Base-by-base conservation (phyloP, 305 asterid species). In the Stenogyne calaminthoides region DNA sequence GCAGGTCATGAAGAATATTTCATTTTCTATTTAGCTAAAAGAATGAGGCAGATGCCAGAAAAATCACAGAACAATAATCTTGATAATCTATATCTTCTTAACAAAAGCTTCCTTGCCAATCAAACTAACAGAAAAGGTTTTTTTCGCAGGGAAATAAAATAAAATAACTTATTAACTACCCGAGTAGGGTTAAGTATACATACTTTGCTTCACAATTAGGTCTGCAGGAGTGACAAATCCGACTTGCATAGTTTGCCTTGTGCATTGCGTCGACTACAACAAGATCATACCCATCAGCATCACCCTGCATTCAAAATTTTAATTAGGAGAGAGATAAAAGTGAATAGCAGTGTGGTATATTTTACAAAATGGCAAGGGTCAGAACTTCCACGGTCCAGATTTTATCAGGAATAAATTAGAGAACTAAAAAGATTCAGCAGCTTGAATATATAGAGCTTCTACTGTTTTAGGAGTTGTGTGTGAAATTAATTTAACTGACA, bases 231-330 rank as follows among this genome's bases (percentile, higher is more conserved):
- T 95, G 99, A 82, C 99, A 95, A 78, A 95, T 95, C 72, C 99
- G 91, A 80, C 99, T 95, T 39, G 99, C 99, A 77, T 93, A 93
- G 83, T 95, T 95, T 34, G 99, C 97, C 82, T 95, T 95, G 88
- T 95, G 99, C 99, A 95, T 95, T 78, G 99, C 99, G 84, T 95
- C 99, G 74, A 95, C 97, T 69, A 95, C 98, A 68, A 95, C 90
- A 72, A 95, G 83, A 83, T 95, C 99, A 83, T 93, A 95, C 57
- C 99, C 99, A 86, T 95, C 99, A 70, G 97, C 98, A 85, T 95
- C 99, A 78, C 98, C 99, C 99, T 95, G 91, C 79, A 83, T 65
- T 56, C 27, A 67, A 64, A 75, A 44, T 64, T 69, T 60, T n/a
- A 75, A 55, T 51, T 42, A 60, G 15, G 58, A 59, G 29, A 32